phyloP scores from a whole-genome alignment of 495 filamentous ascomycete species.

The Astrothelium macrocarpum region DNA sequence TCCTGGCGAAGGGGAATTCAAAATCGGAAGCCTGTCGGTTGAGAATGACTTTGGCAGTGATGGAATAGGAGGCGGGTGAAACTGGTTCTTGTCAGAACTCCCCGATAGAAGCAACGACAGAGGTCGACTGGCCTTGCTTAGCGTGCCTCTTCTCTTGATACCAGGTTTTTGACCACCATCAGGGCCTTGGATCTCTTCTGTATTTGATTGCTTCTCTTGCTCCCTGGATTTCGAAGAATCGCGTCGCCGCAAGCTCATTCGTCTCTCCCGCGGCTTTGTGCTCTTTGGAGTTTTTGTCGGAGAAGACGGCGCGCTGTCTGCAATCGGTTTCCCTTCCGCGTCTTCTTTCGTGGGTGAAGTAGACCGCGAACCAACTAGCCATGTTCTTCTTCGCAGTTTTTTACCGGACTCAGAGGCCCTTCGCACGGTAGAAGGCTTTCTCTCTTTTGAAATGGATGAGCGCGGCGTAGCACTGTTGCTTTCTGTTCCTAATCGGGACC shows the following conservation, averaged over 20 bases:
- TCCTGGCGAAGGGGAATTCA: constrained; percentile 36
- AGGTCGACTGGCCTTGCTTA: not conserved
- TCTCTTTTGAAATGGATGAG: not conserved
- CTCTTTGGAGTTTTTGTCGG: constrained; percentile 1
- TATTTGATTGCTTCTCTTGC: not conserved
- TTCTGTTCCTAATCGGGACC: not conserved
- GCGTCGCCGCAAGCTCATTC: not conserved
- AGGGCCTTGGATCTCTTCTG: not conserved
- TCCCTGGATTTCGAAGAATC: not conserved
- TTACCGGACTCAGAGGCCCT: not conserved
- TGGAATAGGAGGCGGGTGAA: constrained; percentile 30
- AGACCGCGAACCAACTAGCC: not conserved
- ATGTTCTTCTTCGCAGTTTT: constrained; percentile 1
- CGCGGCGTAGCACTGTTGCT: not conserved
- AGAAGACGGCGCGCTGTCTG: not conserved
- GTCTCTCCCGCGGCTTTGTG: not conserved
- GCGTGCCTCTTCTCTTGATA: not conserved
- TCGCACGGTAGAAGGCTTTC: not conserved
- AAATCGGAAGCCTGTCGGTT: constrained; percentile 44
- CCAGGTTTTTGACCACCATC: not conserved
- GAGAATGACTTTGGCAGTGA: constrained; percentile 49
- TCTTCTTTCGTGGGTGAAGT: constrained; percentile 1
- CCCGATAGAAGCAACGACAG: not conserved
- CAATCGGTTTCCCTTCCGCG: not conserved
- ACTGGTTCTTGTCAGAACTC: not conserved